Percentiles rank a stretch among this genome's conserved stretches.
phyloP scores from a whole-genome alignment of 1,139 yeast species.

The Meyerozyma sp. region DNA sequence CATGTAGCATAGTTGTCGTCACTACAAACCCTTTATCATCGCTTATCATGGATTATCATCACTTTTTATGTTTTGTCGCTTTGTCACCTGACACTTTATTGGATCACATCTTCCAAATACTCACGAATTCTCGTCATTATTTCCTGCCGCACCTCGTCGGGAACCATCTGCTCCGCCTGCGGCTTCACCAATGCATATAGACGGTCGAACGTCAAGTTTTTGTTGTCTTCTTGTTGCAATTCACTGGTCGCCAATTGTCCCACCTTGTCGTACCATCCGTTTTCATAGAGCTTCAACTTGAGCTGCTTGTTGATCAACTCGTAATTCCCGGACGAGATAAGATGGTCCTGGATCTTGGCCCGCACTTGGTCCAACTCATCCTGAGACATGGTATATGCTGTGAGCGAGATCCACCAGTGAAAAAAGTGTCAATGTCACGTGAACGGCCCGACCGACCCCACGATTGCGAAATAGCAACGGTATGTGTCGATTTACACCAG shows the following conservation, averaged over 20 bases:
- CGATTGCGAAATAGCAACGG: neutral
- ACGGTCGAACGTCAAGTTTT: conserved; percentile 46
- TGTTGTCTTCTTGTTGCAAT: conserved; percentile 18
- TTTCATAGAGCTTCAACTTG: conserved; percentile 60
- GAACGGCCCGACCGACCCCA: neutral
- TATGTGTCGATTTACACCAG: neutral
- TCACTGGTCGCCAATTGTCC: conserved; percentile 47
- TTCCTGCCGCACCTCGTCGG: conserved; percentile 57
- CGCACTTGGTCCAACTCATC: conserved; percentile 48
- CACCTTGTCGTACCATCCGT: conserved; percentile 85
- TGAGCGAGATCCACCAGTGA: too few relatives aligned
- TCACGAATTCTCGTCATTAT: conserved; percentile 52
- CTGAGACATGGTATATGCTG: conserved; percentile 8
- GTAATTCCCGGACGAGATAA: conserved; percentile 76
- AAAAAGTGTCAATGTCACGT: neutral
- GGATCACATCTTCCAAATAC: conserved; percentile 53
- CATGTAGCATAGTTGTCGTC: neutral
- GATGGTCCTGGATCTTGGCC: conserved; percentile 61
- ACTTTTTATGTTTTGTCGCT: too few relatives aligned
- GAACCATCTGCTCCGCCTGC: conserved; percentile 64
- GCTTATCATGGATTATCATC: too few relatives aligned
- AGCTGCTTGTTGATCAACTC: conserved; percentile 60
- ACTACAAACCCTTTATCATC: too few relatives aligned
- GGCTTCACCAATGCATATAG: conserved; percentile 55
- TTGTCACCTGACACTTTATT: too few relatives aligned